Evolutionary conservation across 352 stramenopile species (phyloP).

Genomic region (Halophytophthora polymorphica): DNA sequence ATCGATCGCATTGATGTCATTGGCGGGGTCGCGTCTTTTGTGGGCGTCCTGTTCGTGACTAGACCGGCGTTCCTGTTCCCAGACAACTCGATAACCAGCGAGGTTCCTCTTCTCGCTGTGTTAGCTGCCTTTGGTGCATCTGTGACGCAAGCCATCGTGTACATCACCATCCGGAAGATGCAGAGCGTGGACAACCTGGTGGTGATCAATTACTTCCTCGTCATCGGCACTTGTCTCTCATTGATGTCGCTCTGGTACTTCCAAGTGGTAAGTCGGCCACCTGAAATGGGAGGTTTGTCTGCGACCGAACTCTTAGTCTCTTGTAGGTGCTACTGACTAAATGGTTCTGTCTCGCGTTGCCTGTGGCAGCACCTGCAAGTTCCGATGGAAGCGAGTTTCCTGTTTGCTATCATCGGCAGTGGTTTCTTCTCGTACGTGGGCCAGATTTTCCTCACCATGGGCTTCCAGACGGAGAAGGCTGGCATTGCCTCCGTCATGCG

Average conservation of each 20-base stretch:
- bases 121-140: constrained; percentile 31
- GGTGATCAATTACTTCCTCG: constrained; percentile 47
- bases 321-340: constrained; percentile 1
- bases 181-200: constrained; percentile 38
- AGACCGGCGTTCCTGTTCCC: constrained; percentile 49
- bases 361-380: constrained; percentile 11
- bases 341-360: neutral
- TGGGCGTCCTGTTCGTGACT: constrained; percentile 50
- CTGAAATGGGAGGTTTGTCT: too few relatives aligned
- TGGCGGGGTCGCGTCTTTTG: constrained; percentile 39
- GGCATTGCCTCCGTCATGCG: constrained; percentile 66
- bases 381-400: constrained; percentile 14
- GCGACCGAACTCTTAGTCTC: too few relatives aligned
- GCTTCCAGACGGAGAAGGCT: constrained; percentile 56
- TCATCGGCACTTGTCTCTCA: constrained; percentile 36
- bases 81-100: neutral
- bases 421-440: constrained; percentile 50
- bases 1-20: constrained; percentile 41
- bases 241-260: constrained; percentile 19
- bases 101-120: constrained; percentile 23
- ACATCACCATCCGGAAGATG: constrained; percentile 50
- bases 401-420: constrained; percentile 40
- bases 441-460: constrained; percentile 51
- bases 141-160: constrained; percentile 33
- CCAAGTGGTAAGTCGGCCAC: constrained; percentile 19